Evolutionary conservation across 805 yeast species (phyloP), one percentile per base, ranked within the genome.

Genomic region (Schwanniomyces yamadae): DNA sequence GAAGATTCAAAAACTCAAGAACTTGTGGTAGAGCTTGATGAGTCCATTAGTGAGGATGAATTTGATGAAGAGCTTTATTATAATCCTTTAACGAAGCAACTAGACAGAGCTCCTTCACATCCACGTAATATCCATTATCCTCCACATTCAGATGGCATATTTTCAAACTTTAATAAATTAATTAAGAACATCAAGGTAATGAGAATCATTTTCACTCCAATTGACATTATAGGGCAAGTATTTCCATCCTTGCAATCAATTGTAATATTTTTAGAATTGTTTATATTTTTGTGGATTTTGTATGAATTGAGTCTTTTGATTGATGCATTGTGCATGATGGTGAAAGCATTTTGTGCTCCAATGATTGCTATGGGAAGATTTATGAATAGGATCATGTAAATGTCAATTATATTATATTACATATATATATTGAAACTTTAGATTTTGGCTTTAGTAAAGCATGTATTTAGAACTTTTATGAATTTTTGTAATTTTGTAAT

Each of bases 321-420:
- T 10, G 71, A 67, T 45, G 73, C 73, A 1, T 41, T 68, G 17
- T 67, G 73, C 44, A 63, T 64, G 69, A 66, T 65, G 55, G 62
- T 68, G 16, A 63, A 63, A 41, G 72, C 73, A 1, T 51, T 68
- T 6, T 68, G 73, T 55, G 71, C 71, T 7, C 73, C 73, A 6
- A 65, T 68, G 66, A 66, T 68, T 14, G 73, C 73, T 9, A 49
- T 68, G 46, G 73, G 73, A 4, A 42, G 61, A 37, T 57, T 68
- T 39, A 62, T 68, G 71, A 68, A 67, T 46, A 52, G 68, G 34
- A 59, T 68, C 16, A 59, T 66, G 55, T 66, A 48, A 36, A 6
- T 14, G n/a, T n/a, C n/a, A n/a, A n/a, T n/a, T n/a, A n/a, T n/a
- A n/a, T n/a, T n/a, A n/a, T n/a, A n/a, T n/a, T n/a, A n/a, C n/a